phyloP scores from a whole-genome alignment of 768 basidiomycete species.

The Tephrocybe sp. region DNA sequence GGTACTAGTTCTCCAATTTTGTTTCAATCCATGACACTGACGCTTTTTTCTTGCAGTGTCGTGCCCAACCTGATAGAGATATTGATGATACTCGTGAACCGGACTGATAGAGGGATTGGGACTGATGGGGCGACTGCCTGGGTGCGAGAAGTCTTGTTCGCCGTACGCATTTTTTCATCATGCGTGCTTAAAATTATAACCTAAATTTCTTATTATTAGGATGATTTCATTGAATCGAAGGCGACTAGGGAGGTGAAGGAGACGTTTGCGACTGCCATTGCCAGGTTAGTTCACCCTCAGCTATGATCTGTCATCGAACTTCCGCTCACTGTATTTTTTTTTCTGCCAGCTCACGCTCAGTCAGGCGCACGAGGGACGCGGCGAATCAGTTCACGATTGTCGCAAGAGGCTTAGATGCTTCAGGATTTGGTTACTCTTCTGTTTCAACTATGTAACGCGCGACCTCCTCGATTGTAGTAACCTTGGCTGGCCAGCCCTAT shows the following conservation, averaged over 20 bases:
- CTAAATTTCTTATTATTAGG: constrained; percentile 34
- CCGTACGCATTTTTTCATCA: constrained; percentile 39
- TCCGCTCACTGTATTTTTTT: neutral
- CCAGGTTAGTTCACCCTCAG: constrained; percentile 50
- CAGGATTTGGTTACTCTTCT: constrained; percentile 82
- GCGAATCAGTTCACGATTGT: constrained; percentile 86
- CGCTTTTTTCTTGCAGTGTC: constrained; percentile 39
- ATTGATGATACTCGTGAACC: constrained; percentile 61
- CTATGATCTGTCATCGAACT: neutral
- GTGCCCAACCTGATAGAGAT: constrained; percentile 84
- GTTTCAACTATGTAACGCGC: constrained; percentile 45
- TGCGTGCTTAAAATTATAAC: neutral
- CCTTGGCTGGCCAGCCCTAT: too few species aligned
- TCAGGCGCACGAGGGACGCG: constrained; percentile 75
- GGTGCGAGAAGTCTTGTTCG: constrained; percentile 70
- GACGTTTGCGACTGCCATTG: constrained; percentile 69
- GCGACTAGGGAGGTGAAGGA: constrained; percentile 76
- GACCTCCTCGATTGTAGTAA: too few species aligned
- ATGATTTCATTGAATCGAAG: constrained; percentile 70
- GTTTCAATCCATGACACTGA: neutral
- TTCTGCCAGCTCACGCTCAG: constrained; percentile 57
- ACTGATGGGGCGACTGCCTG: constrained; percentile 46
- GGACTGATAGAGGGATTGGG: constrained; percentile 32
- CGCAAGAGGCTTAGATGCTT: constrained; percentile 79
- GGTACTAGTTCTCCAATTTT: constrained; percentile 4